Base-by-base conservation (phyloP, 2,329 filamentous ascomycete genomes). In the Helminthosporium solani region DNA sequence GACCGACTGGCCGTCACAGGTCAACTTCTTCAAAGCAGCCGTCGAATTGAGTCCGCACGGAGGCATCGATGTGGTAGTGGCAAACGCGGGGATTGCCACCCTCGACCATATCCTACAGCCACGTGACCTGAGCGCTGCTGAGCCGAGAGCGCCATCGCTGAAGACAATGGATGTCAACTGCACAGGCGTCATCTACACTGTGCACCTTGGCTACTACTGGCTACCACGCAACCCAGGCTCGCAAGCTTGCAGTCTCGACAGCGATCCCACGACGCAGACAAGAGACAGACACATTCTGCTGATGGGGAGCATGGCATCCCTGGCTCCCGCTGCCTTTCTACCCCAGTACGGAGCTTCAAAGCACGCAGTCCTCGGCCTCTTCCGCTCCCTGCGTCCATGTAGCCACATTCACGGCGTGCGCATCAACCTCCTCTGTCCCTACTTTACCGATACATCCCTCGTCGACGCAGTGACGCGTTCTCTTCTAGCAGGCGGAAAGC, bases 351-450 rank as follows among this genome's bases (percentile, higher is more conserved):
- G 75, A 19, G 74, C 79, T 25, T 77, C 81, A 35, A 88, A 88
- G 63, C 85, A 88, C 67, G 84, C 76, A 16, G 77, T 88, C 0
- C 73, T 85, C 9, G 85, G 84, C 0, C 70, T 87, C 27, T 87
- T 84, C 65, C 76, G 84, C 34, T 73, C 75, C 5, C 68, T 88
- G 36, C 75, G 84, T 14, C 63, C 72, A 3, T 77, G 70, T 6
- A 71, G 76, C 2, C 73, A 75, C 43, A 53, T 67, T 7, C 67
- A 75, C 33, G 79, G 80, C 19, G 70, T 87, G 33, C 76, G 85
- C 35, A 72, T 85, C 48, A 88, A 87, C 60, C 73, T 86, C 58
- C 64, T 88, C n/a, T 78, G 77, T 47, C 85, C 85, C 0, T 87
- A 86, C 67, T 87, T 86, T 63, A 76, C 79, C 57, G 78, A 83